Evolutionary conservation across 805 yeast genomes (phyloP).

Genomic region (Saccharomycopsis javanensis): DNA sequence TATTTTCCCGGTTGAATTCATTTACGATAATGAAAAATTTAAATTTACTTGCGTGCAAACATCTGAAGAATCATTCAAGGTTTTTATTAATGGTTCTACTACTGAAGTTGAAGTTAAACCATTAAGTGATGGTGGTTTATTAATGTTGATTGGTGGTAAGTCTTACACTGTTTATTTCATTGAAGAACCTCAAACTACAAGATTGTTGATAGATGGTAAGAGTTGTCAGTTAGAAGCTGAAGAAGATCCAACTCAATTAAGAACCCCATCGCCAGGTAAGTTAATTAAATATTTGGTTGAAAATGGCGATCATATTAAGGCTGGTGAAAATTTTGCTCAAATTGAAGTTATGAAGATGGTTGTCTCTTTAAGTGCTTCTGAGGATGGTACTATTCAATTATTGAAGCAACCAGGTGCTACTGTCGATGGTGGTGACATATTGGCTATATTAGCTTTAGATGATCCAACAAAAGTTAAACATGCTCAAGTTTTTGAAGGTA

Average conservation of each 20-base stretch:
- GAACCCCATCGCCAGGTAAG: conserved; percentile 99
- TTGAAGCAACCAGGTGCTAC: conserved; percentile 99
- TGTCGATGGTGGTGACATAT: conserved; percentile 90
- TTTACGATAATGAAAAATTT: conserved; percentile 87
- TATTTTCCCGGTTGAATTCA: conserved; percentile 86
- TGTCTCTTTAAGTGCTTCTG: conserved; percentile 93
- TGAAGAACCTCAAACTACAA: conserved; percentile 92
- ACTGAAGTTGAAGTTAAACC: conserved; percentile 78
- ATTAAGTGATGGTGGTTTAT: conserved; percentile 91
- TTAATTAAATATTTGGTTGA: conserved; percentile 88
- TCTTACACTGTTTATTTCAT: conserved; percentile 96
- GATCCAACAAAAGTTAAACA: conserved; percentile 97
- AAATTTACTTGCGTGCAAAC: conserved; percentile 95
- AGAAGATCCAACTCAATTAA: conserved; percentile 95
- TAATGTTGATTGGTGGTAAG: conserved; percentile 80
- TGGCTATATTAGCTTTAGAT: conserved; percentile 88
- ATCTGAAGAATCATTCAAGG: conserved; percentile 71
- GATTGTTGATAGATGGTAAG: conserved; percentile 90
- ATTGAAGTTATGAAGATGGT: conserved; percentile 99
- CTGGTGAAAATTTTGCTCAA: conserved; percentile 95
- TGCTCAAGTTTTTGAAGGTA: conserved; percentile 91
- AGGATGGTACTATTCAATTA: conserved; percentile 84
- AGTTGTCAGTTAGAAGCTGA: conserved; percentile 91
- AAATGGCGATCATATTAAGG: conserved; percentile 82
- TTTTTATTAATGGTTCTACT: conserved; percentile 90